Evolutionary conservation across 768 basidiomycete genomes (phyloP).

Genomic region (Boletales sp.): DNA sequence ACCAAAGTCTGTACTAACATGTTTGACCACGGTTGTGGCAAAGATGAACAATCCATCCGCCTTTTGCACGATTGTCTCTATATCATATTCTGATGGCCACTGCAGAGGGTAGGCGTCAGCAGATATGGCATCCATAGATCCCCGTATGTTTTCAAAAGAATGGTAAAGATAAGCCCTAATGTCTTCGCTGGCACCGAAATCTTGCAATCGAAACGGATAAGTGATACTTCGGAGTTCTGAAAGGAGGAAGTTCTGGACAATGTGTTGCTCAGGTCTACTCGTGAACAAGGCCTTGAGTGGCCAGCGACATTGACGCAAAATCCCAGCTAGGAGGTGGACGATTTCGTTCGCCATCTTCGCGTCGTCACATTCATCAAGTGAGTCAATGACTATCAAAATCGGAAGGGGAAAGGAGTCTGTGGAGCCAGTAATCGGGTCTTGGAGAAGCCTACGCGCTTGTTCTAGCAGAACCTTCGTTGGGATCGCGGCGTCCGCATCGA

Average conservation of each 20-base stretch:
- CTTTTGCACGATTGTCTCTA: slow-evolving; percentile 16
- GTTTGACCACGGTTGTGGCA: slow-evolving; percentile 26
- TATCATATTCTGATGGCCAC: slow-evolving; percentile 23
- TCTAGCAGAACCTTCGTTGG: slow-evolving; percentile 21
- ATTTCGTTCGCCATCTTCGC: slow-evolving; percentile 20
- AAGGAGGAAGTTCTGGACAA: slow-evolving; percentile 19
- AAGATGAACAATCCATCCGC: slow-evolving; percentile 28
- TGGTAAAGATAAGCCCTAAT: slow-evolving; percentile 19
- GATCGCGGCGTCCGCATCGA: slow-evolving; percentile 19
- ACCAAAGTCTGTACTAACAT: slow-evolving; percentile 11
- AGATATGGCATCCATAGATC: background rate
- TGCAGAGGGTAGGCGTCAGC: background rate
- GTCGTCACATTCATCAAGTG: slow-evolving; percentile 25
- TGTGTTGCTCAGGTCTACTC: slow-evolving; percentile 16
- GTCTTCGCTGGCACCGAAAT: slow-evolving; percentile 23
- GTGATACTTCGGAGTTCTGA: slow-evolving; percentile 10
- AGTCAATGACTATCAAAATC: slow-evolving; percentile 20
- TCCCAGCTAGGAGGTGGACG: slow-evolving; percentile 18
- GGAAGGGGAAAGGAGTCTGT: slow-evolving; percentile 8
- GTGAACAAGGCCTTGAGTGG: slow-evolving; percentile 26
- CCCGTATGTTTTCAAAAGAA: slow-evolving; percentile 17
- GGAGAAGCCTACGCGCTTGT: slow-evolving; percentile 23
- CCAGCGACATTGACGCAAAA: slow-evolving; percentile 12
- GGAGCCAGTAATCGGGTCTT: slow-evolving; percentile 15
- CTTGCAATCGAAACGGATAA: slow-evolving; percentile 10